Evolutionary conservation across 2,329 filamentous ascomycete genomes (phyloP).

Genomic region (Gaeumannomyces sp.): DNA sequence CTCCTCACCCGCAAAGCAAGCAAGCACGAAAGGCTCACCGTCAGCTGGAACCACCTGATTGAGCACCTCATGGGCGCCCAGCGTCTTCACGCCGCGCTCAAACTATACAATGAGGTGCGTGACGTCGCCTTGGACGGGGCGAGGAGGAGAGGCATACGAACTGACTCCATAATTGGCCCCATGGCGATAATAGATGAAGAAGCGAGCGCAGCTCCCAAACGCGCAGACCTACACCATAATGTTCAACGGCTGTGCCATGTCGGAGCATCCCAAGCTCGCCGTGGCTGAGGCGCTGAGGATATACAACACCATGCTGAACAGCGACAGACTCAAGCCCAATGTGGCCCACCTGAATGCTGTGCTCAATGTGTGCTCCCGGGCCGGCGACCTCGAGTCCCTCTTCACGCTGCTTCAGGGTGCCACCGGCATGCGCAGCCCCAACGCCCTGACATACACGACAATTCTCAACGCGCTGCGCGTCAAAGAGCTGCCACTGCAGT

Average conservation of each 20-base stretch:
- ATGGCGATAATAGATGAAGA: slow-evolving; percentile 72
- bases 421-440: slow-evolving; percentile 59
- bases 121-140: background rate
- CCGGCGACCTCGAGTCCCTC: slow-evolving; percentile 70
- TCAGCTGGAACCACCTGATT: slow-evolving; percentile 86
- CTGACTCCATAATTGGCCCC: slow-evolving; percentile 14
- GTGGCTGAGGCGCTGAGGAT: slow-evolving; percentile 65
- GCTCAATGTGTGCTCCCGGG: slow-evolving; percentile 72
- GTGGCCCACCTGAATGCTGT: slow-evolving; percentile 84
- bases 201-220: slow-evolving; percentile 74
- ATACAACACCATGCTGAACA: slow-evolving; percentile 67
- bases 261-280: slow-evolving; percentile 50
- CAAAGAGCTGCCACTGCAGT: slow-evolving; percentile 29
- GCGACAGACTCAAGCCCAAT: slow-evolving; percentile 60
- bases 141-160: background rate
- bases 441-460: slow-evolving; percentile 71
- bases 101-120: slow-evolving; percentile 79
- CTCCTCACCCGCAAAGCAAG: slow-evolving; percentile 64
- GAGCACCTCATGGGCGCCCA: slow-evolving; percentile 59
- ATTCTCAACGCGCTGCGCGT: slow-evolving; percentile 71
- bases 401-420: slow-evolving; percentile 71
- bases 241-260: slow-evolving; percentile 65
- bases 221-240: slow-evolving; percentile 78
- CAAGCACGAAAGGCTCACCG: slow-evolving; percentile 57
- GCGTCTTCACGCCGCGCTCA: slow-evolving; percentile 59